Conservation (phyloP, 1,139 yeast species). For the Sporopachydermia cereana region DNA sequence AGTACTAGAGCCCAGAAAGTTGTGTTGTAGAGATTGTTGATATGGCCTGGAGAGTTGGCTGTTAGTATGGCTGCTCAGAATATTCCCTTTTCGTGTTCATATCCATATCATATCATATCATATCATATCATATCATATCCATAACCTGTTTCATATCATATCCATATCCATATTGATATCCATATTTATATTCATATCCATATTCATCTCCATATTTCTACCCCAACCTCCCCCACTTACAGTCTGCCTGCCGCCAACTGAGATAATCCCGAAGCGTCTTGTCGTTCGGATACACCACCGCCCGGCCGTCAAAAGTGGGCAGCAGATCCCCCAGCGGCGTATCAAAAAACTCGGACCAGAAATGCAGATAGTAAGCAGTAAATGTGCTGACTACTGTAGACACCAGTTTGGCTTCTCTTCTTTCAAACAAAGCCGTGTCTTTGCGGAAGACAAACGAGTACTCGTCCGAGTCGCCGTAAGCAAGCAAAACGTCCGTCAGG, state of each 20-base stretch:
- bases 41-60: constrained; percentile 34
- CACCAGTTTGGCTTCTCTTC: constrained; percentile 70
- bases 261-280: constrained; percentile 64
- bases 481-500: constrained; percentile 63
- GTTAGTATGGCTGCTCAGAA: too few species aligned
- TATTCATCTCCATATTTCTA: not conserved
- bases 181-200: not conserved
- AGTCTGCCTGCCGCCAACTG: constrained; percentile 94
- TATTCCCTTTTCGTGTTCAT: too few species aligned
- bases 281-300: constrained; percentile 69
- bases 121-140: too few species aligned
- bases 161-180: too few species aligned
- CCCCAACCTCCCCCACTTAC: constrained; percentile 21
- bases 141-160: too few species aligned
- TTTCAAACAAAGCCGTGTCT: constrained; percentile 56
- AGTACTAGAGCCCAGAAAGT: constrained; percentile 80
- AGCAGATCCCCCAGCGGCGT: constrained; percentile 27
- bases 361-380: constrained; percentile 59
- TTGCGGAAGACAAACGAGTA: constrained; percentile 66
- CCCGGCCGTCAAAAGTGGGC: constrained; percentile 88
- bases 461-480: constrained; percentile 95
- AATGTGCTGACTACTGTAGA: constrained; percentile 76
- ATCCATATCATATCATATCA: too few species aligned
- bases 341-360: constrained; percentile 53
- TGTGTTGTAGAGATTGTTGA: constrained; percentile 87